Evolutionary conservation across 768 basidiomycete species (phyloP), one percentile per base, ranked within the genome.

Genomic region (Mycena vulgaris): DNA sequence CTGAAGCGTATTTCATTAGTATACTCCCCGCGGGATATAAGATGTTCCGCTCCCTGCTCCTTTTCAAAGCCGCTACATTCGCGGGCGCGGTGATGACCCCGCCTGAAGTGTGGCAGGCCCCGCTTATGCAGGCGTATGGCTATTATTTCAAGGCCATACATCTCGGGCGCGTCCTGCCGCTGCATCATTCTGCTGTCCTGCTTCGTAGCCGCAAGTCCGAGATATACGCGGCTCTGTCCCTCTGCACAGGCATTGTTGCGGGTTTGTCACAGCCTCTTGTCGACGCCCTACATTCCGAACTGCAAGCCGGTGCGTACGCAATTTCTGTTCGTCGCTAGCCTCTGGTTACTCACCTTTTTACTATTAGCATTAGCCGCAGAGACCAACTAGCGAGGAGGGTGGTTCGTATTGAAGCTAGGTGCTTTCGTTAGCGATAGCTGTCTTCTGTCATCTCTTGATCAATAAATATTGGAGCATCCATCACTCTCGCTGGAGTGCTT

Each of bases 111-210:
- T 59, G 56, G 63, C 28, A 47, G 23, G 39, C 66, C 39, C 66
- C 66, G 39, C 51, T 67, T 9, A 60, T 67, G 58, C 58, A 27
- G 31, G 58, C 66, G 25, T 67, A 67, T 40, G 66, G 39, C 31
- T 19, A 66, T 25, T 47, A 66, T 51, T 16, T 51, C 55, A 57
- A 48, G 48, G 47, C 48, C 27, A 57, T 9, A 31, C 57, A 27
- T 6, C 39, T 56, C 42, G 40, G 1, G 8, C 45, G 11, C 31
- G 45, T 21, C 21, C 51, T 2, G 58, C 25, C 13, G 35, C 21
- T 23, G 2, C 39, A 45, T 16, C 31, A 23, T 10, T 61, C 57
- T 27, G 57, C 45, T 27, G 37, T 57, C 21, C n/a, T 21, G 17
- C 27, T 16, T 21, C 30, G 19, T 6, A n/a, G 23, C 17, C 49